A percentile compares a stretch with the other conserved stretches of the same genome.
Evolutionary conservation across 768 basidiomycete genomes (phyloP).

Genomic region (Suillus subaureus): DNA sequence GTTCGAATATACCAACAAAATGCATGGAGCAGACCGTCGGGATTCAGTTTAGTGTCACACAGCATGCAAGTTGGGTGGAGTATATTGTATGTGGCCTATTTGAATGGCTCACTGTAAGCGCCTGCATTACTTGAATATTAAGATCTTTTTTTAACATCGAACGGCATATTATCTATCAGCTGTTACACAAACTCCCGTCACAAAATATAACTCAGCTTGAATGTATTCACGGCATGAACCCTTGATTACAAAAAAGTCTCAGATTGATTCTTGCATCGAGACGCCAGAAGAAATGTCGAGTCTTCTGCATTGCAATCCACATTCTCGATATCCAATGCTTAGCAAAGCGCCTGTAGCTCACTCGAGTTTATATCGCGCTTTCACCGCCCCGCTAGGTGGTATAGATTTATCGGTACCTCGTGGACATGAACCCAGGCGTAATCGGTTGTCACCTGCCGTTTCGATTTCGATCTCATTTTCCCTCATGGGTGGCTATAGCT

Average conservation of each 20-base stretch:
- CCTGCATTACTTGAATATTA: not conserved
- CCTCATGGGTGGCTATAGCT: not conserved
- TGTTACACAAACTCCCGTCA: not conserved
- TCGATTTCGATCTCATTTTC: not conserved
- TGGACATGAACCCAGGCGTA: not conserved
- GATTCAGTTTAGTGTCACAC: not conserved
- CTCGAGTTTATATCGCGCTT: not conserved
- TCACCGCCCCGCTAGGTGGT: not conserved
- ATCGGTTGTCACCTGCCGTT: not conserved
- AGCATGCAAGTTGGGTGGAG: no score
- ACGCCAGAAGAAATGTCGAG: not conserved
- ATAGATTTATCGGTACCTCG: not conserved
- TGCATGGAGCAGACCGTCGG: not conserved
- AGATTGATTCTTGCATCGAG: not conserved
- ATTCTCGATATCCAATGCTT: not conserved
- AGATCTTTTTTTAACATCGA: not conserved
- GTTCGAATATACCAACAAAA: not conserved
- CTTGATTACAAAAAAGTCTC: not conserved
- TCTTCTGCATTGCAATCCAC: not conserved
- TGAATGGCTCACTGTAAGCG: not conserved
- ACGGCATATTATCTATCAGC: not conserved
- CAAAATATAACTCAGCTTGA: not conserved
- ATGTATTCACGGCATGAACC: conserved; percentile 6
- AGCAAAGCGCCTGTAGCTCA: not conserved
- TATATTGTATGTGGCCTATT: not conserved